Base-by-base conservation (phyloP, 257 asterid genomes). In the Avicennia marina region DNA sequence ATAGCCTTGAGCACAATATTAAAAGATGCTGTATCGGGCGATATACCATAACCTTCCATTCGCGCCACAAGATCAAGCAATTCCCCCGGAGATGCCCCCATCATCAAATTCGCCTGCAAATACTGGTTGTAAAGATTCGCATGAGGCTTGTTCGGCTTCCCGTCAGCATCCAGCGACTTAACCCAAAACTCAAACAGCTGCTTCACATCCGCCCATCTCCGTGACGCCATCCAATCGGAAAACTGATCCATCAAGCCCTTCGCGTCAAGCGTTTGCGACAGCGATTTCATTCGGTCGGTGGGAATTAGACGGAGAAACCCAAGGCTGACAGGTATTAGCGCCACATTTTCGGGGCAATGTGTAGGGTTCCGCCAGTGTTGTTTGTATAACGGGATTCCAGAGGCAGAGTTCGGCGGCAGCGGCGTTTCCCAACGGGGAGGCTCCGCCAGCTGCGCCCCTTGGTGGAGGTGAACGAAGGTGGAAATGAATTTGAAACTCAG, bases 131-230 rank as follows among this genome's bases (percentile, higher is more conserved):
- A 93, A 38, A 93, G 66, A 51, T 76, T 64, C n/a, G 75, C 96
- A 65, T 93, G 89, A 4, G 98, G 98, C 67, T 27, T 75, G 65
- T 93, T 89, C n/a, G 93, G 94, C 67, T 83, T 86, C 64, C 97
- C 97, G 46, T 67, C 68, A 60, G n/a, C 60, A 81, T 89, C 95
- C 77, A 80, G 60, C 13, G 84, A 70, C 73, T 68, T 71, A 61
- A 82, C 63, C 98, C 98, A 86, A 6, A 60, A 51, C 81, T 93
- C 98, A 40, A 83, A 93, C 49, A 83, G 58, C 60, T 78, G 78
- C 73, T 82, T 93, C 79, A 89, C 68, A 4, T 93, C 95, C 33
- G 15, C 63, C 97, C 97, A 93, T 0, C 75, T 58, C 42, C 77
- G 85, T 4, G 78, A 44, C 64, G 95, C 77, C 83, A 72, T 73